Evolutionary conservation across 2,329 filamentous ascomycete genomes (phyloP).

Genomic region (Penicillium frequentans): DNA sequence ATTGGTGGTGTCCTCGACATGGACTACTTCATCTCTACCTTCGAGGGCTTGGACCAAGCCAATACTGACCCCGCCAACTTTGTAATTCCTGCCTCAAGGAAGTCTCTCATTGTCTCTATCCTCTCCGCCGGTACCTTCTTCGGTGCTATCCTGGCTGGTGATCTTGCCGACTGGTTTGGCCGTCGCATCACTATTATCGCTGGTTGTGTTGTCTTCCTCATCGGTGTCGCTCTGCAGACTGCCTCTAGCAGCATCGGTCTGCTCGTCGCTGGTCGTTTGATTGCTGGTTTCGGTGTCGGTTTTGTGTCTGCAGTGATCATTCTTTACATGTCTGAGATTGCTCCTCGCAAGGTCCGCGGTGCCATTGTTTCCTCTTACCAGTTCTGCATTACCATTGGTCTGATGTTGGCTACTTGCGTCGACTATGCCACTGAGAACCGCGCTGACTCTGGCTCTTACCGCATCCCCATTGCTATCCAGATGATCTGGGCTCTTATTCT

Average conservation of each 20-base stretch:
- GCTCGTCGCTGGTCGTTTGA: constrained; percentile 70
- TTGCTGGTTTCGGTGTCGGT: constrained; percentile 76
- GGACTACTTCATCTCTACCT: constrained; percentile 47
- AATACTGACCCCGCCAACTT: constrained; percentile 38
- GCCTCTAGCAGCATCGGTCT: constrained; percentile 55
- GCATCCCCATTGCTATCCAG: constrained; percentile 78
- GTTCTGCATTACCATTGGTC: constrained; percentile 78
- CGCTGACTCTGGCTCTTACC: constrained; percentile 66
- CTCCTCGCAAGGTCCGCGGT: constrained; percentile 71
- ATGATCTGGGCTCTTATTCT: constrained; percentile 79
- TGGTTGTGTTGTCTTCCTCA: constrained; percentile 69
- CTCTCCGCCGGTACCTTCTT: constrained; percentile 78
- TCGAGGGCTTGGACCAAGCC: constrained; percentile 30
- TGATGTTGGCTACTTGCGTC: constrained; percentile 72
- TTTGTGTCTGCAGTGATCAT: constrained; percentile 80
- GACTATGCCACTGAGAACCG: constrained; percentile 69
- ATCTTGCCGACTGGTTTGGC: constrained; percentile 72
- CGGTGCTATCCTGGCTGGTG: constrained; percentile 73
- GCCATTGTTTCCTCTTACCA: constrained; percentile 80
- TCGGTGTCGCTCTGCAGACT: constrained; percentile 69
- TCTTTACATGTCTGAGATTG: constrained; percentile 83
- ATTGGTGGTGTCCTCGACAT: constrained; percentile 55
- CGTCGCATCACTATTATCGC: constrained; percentile 64
- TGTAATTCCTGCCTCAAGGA: constrained; percentile 48
- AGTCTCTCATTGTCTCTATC: constrained; percentile 71